Evolutionary conservation across 2,329 filamentous ascomycete species (phyloP), one percentile per base, ranked within the genome.

Genomic region (Pseudocercospora vitis): DNA sequence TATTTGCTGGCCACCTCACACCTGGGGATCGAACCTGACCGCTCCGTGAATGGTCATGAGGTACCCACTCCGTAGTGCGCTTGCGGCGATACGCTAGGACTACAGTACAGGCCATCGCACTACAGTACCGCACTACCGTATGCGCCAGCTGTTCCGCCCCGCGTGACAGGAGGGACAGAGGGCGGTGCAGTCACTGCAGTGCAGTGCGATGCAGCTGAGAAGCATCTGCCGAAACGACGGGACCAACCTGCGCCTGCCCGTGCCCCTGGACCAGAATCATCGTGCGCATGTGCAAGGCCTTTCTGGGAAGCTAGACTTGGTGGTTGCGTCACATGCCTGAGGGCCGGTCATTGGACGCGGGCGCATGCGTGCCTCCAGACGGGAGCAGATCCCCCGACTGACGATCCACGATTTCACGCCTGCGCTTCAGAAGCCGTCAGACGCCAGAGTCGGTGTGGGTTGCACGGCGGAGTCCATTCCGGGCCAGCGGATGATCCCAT

Each of bases 241-340:
- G n/a, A n/a, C n/a, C n/a, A n/a, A n/a, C n/a, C n/a, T n/a, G n/a
- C n/a, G n/a, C n/a, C n/a, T n/a, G n/a, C n/a, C n/a, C n/a, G n/a
- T n/a, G n/a, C n/a, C n/a, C n/a, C n/a, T n/a, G n/a, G n/a, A n/a
- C n/a, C n/a, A n/a, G n/a, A n/a, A n/a, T n/a, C n/a, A n/a, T n/a
- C n/a, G n/a, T n/a, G n/a, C n/a, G n/a, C n/a, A n/a, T n/a, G n/a
- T n/a, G n/a, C n/a, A n/a, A n/a, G n/a, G n/a, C n/a, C n/a, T n/a
- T n/a, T n/a, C n/a, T n/a, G n/a, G n/a, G n/a, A n/a, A n/a, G n/a
- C n/a, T n/a, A n/a, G n/a, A n/a, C n/a, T n/a, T n/a, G n/a, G n/a
- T n/a, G 44, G 24, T 29, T 32, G 44, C 44, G 23, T 47, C 44
- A 47, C n/a, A 47, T 29, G 44, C 44, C 21, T 40, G 35, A 26